Evolutionary conservation across 805 yeast species (phyloP).

Genomic region (Sugiyamaella floridensis): DNA sequence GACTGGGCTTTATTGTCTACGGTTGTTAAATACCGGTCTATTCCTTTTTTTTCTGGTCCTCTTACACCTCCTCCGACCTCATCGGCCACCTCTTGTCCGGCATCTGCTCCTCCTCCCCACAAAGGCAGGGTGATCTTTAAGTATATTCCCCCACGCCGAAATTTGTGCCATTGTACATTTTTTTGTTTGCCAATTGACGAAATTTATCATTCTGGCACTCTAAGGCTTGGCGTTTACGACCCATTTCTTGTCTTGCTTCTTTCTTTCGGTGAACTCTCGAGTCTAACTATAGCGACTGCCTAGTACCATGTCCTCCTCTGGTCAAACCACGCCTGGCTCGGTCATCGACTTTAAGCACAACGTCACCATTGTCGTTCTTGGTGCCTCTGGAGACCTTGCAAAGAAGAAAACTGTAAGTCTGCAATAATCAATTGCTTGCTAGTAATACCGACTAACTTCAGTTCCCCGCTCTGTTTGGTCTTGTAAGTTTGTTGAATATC

Average conservation of each 20-base stretch:
- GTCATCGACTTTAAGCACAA: slow-evolving; percentile 49
- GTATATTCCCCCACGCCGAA: background rate
- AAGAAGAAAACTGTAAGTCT: slow-evolving; percentile 76
- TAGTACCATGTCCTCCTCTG: background rate
- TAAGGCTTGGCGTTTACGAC: too few relatives aligned
- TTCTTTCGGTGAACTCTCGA: too few relatives aligned
- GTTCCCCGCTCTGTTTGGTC: slow-evolving; percentile 39
- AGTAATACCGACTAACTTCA: slow-evolving; percentile 4
- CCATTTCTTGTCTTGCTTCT: too few relatives aligned
- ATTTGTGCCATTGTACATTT: background rate
- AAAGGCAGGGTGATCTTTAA: background rate
- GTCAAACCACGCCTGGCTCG: background rate
- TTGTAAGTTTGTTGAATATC: slow-evolving; percentile 18
- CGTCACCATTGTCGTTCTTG: slow-evolving; percentile 74
- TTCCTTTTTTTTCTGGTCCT: too few relatives aligned
- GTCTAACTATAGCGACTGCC: background rate
- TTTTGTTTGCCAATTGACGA: background rate
- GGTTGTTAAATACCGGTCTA: too few relatives aligned
- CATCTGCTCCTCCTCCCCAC: background rate
- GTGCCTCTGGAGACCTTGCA: slow-evolving; percentile 93
- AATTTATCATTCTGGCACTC: background rate
- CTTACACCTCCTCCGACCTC: background rate
- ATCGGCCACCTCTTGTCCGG: background rate
- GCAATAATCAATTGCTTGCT: background rate
- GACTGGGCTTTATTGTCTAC: too few relatives aligned